Percentiles rank a stretch among this genome's conserved stretches.
Conservation (phyloP, 1,139 yeast species). For the Suhomyces anneliseae region DNA sequence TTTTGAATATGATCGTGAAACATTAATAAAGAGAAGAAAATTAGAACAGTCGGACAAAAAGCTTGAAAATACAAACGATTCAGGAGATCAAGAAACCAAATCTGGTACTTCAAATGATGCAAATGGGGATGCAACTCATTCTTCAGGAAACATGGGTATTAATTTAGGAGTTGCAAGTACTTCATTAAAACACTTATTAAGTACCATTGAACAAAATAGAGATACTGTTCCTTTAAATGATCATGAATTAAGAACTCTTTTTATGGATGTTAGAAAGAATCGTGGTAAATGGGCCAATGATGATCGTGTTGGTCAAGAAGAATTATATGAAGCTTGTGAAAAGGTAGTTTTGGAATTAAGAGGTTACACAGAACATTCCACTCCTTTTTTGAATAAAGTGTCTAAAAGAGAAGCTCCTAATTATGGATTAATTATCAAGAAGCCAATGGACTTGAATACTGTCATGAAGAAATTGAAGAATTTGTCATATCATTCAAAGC, state of each 20-base stretch:
- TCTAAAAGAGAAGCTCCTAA: conserved; percentile 97
- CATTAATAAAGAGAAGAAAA: conserved; percentile 71
- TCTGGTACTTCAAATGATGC: conserved; percentile 3
- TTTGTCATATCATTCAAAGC: conserved; percentile 78
- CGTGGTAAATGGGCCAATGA: conserved; percentile 97
- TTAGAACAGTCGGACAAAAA: conserved; percentile 79
- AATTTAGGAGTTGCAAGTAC: conserved; percentile 80
- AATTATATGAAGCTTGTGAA: conserved; percentile 94
- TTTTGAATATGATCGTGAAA: conserved; percentile 81
- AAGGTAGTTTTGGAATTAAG: conserved; percentile 88
- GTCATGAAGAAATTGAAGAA: conserved; percentile 85
- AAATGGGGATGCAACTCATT: conserved; percentile 5
- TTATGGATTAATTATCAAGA: conserved; percentile 83
- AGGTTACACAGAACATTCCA: conserved; percentile 93
- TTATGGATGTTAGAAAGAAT: conserved; percentile 90
- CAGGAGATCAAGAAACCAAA: conserved; percentile 3
- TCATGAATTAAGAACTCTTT: conserved; percentile 76
- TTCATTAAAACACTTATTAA: conserved; percentile 77
- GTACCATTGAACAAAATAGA: conserved; percentile 75
- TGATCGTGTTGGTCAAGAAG: conserved; percentile 95
- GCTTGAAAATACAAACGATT: conserved; percentile 42
- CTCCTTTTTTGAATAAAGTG: conserved; percentile 92
- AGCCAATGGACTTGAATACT: conserved; percentile 96
- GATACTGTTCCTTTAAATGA: conserved; percentile 78
- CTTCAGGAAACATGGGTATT: conserved; percentile 23